These are phyloP conservation scores for Phytophthora fragariae DNA, from an alignment of 352 stramenopile genomes.

Conservation along the genomic window DNA sequence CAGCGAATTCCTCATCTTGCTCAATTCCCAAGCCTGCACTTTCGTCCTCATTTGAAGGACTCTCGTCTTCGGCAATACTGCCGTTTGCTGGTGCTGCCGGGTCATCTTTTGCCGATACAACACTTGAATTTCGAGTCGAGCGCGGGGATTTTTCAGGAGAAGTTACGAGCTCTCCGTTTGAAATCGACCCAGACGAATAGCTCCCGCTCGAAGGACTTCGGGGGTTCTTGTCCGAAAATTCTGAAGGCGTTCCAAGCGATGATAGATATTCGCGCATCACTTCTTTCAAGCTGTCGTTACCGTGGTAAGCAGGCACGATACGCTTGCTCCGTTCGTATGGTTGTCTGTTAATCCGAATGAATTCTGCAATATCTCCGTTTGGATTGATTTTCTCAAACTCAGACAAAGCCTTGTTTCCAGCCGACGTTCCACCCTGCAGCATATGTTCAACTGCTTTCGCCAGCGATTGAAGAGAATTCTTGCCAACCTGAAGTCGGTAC, in stretches of 20 bases:
- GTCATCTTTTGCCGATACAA: constrained; percentile 1
- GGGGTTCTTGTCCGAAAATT: constrained; percentile 29
- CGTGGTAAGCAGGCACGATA: constrained; percentile 53
- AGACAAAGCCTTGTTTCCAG: constrained; percentile 47
- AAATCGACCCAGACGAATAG: constrained; percentile 5
- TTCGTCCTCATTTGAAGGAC: constrained; percentile 20
- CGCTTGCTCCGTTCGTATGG: constrained; percentile 56
- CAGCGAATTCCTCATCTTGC: constrained; percentile 50
- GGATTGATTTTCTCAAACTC: constrained; percentile 66
- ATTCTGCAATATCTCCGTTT: constrained; percentile 66
- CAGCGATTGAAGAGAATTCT: constrained; percentile 78
- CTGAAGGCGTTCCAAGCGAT: constrained; percentile 22
- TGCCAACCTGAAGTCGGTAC: constrained; percentile 82
- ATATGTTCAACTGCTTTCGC: constrained; percentile 77
- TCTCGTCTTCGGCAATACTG: constrained; percentile 15
- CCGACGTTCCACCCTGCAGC: constrained; percentile 43
- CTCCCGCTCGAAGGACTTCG: constrained; percentile 12
- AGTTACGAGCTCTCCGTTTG: constrained; percentile 8
- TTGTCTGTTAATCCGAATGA: constrained; percentile 61
- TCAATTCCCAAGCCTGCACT: constrained; percentile 19
- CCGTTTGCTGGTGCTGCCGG: constrained; percentile 6
- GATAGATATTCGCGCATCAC: constrained; percentile 61
- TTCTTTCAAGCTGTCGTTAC: constrained; percentile 61
- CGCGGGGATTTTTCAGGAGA: constrained; percentile 25
- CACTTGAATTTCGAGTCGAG: background rate